These are phyloP conservation scores for Mollisiaceae sp. DNA, from an alignment of 2,329 filamentous ascomycete genomes.

Conservation along the genomic window DNA sequence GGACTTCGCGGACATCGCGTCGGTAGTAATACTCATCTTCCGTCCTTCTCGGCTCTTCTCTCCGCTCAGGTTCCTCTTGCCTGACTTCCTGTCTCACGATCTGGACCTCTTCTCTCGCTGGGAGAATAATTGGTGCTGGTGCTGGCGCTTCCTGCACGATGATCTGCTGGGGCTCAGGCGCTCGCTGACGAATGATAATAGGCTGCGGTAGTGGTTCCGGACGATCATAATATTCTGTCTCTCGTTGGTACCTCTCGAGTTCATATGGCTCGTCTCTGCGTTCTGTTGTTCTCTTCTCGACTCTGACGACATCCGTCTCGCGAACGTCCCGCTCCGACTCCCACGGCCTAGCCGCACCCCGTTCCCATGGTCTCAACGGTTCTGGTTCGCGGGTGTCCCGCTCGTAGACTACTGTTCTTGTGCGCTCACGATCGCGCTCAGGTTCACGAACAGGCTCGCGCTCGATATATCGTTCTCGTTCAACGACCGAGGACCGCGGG, in stretches of 20 bases:
- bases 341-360: conserved; percentile 34
- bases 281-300: conserved; percentile 36
- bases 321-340: conserved; percentile 38
- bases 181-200: conserved; percentile 61
- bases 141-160: conserved; percentile 63
- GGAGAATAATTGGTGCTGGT: conserved; percentile 55
- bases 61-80: conserved; percentile 29
- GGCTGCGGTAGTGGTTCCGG: conserved; percentile 55
- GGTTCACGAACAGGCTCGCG: conserved; percentile 37
- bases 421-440: conserved; percentile 37
- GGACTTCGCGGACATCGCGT: conserved; percentile 41
- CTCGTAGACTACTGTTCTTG: conserved; percentile 47
- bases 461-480: conserved; percentile 24
- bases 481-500: conserved; percentile 27
- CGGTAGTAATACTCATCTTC: conserved; percentile 45
- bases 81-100: conserved; percentile 34
- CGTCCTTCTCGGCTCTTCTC: conserved; percentile 36
- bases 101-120: conserved; percentile 36
- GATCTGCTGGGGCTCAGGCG: conserved; percentile 62
- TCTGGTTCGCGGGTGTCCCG: conserved; percentile 49
- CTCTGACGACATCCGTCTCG: conserved; percentile 36
- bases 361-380: conserved; percentile 45
- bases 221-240: conserved; percentile 66
- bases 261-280: conserved; percentile 47
- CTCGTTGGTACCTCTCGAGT: conserved; percentile 63